A percentile compares a stretch with the other conserved stretches of the same genome.
Evolutionary conservation across 129 eudicot genomes (phyloP).

Genomic region (Cynara cardunculus): DNA sequence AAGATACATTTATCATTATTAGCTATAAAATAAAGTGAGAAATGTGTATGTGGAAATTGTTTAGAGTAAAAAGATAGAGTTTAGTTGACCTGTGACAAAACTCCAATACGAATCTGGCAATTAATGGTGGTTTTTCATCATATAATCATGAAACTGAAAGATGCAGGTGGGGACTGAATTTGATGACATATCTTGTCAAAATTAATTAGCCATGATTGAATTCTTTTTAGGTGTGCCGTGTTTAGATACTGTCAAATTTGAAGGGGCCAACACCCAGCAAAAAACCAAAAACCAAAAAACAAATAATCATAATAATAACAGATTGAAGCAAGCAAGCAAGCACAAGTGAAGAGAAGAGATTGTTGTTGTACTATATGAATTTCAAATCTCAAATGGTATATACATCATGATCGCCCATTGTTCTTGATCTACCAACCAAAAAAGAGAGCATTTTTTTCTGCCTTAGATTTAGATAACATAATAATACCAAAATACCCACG

Average conservation of each 20-base stretch:
- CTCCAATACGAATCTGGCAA: not conserved
- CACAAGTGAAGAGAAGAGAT: not conserved
- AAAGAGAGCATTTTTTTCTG: slow-evolving; percentile 16
- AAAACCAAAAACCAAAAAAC: not conserved
- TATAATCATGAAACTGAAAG: slow-evolving; percentile 18
- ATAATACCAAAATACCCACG: slow-evolving; percentile 89
- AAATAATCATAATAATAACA: not conserved
- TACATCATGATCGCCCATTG: slow-evolving; percentile 44
- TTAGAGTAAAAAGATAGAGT: not conserved
- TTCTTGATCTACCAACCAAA: slow-evolving; percentile 36
- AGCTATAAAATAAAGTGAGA: not conserved
- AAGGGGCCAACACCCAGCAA: slow-evolving; percentile 20
- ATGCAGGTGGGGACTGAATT: slow-evolving; percentile 32
- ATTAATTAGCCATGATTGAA: slow-evolving; percentile 31
- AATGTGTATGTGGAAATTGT: not conserved
- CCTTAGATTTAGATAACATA: not conserved
- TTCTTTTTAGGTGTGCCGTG: slow-evolving; percentile 21
- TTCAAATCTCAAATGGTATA: slow-evolving; percentile 34
- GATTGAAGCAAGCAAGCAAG: slow-evolving; percentile 6
- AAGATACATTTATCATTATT: too few species aligned
- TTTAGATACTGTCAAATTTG: slow-evolving; percentile 14
- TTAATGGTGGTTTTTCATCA: slow-evolving; percentile 1
- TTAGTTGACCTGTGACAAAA: not conserved
- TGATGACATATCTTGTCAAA: slow-evolving; percentile 35
- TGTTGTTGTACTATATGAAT: slow-evolving; percentile 19